A percentile compares a stretch with the other conserved stretches of the same genome.
phyloP scores from a whole-genome alignment of 352 stramenopile genomes.

The Phytophthora cajani region DNA sequence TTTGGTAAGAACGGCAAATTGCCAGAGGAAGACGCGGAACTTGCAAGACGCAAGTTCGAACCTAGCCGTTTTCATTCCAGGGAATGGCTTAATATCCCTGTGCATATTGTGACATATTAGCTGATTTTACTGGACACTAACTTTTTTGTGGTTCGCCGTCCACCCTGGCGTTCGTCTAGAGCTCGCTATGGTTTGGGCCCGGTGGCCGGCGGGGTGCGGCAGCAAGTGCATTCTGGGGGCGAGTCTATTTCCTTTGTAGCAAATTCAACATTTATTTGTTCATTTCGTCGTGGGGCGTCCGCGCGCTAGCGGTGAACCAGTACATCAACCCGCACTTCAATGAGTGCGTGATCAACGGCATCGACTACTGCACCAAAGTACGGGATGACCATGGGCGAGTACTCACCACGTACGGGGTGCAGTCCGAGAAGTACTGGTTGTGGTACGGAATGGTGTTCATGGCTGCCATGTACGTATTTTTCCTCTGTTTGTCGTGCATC shows the following conservation, averaged over 20 bases:
- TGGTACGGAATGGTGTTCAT: slow-evolving; percentile 36
- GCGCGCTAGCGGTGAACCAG: slow-evolving; percentile 34
- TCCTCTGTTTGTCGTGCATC: slow-evolving; percentile 20
- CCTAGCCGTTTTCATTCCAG: background rate
- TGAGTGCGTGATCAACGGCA: slow-evolving; percentile 22
- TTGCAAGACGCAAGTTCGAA: no score
- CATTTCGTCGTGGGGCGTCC: slow-evolving; percentile 36
- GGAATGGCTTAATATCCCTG: slow-evolving; percentile 3
- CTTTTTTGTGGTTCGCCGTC: no score
- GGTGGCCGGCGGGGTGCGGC: no score
- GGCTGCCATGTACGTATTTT: slow-evolving; percentile 17
- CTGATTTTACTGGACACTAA: no score
- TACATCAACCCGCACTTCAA: slow-evolving; percentile 27
- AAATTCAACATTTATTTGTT: no score
- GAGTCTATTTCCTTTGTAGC: no score
- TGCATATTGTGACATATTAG: background rate
- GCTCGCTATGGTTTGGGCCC: no score
- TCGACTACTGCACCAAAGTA: slow-evolving; percentile 38
- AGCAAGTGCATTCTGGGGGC: no score
- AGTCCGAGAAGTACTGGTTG: slow-evolving; percentile 28
- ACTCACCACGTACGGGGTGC: slow-evolving; percentile 33
- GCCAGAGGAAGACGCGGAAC: no score
- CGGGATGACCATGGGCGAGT: slow-evolving; percentile 31
- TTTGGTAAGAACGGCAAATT: no score
- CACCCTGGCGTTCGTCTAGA: no score